Percentiles rank a stretch among this genome's conserved stretches.
Evolutionary conservation across 495 filamentous ascomycete genomes (phyloP).

Genomic region (Podospora conica): DNA sequence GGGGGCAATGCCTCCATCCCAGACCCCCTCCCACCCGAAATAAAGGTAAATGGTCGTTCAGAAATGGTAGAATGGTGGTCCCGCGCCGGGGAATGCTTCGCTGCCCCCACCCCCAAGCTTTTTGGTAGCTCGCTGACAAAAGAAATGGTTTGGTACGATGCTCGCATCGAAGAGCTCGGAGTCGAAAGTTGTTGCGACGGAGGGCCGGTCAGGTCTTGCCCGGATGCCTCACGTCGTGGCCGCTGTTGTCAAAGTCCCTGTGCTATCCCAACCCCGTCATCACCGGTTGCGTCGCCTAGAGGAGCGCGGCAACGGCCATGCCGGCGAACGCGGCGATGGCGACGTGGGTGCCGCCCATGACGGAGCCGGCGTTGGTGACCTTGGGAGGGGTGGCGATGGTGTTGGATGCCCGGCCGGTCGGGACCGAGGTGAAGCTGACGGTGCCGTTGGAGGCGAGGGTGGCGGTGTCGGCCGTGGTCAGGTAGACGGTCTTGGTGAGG

Average conservation of each 20-base stretch:
- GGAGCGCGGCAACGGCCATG: conserved; percentile 39
- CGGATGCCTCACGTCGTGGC: not conserved
- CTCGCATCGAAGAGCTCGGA: conserved; percentile 39
- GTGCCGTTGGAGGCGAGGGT: conserved; percentile 22
- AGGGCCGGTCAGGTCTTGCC: not conserved
- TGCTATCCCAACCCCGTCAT: conserved; percentile 2
- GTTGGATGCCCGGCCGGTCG: conserved; percentile 20
- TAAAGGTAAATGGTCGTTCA: not conserved
- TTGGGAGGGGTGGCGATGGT: conserved; percentile 15
- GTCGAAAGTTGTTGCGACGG: conserved; percentile 12
- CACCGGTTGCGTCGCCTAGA: conserved; percentile 26
- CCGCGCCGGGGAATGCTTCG: conserved; percentile 2
- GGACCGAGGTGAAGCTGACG: conserved; percentile 20
- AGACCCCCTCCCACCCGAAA: not conserved
- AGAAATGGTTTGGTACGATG: conserved; percentile 39
- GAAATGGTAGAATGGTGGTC: conserved; percentile 4
- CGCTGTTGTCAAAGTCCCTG: not conserved
- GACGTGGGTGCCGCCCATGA: conserved; percentile 32
- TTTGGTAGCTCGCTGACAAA: conserved; percentile 27
- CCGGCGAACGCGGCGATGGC: conserved; percentile 40
- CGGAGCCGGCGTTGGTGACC: conserved; percentile 28
- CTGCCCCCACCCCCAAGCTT: conserved; percentile 1
- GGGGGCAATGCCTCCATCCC: not conserved
- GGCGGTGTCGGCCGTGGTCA: conserved; percentile 28
- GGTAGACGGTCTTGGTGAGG: conserved; percentile 48